Percentiles rank a stretch among this genome's conserved stretches.
Conservation (phyloP, 257 asterid genomes). For the Solanum chilense region DNA sequence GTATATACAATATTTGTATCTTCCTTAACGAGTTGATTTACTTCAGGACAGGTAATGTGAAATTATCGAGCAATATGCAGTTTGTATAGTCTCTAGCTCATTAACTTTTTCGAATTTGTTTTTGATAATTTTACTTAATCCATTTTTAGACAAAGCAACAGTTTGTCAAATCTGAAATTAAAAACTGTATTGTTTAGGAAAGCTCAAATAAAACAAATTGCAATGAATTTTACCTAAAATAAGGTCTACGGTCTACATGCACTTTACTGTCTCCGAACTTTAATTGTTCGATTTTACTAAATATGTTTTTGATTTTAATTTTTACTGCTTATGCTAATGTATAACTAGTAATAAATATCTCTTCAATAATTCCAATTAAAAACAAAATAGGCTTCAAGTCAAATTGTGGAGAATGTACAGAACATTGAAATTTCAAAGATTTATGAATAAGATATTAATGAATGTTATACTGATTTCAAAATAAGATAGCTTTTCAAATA, state of each 20-base stretch:
- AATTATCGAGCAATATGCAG: neutral
- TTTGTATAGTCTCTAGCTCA: neutral
- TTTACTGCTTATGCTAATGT: neutral
- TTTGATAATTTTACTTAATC: neutral
- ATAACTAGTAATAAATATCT: neutral
- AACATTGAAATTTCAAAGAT: neutral
- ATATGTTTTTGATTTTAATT: no score
- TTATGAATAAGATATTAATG: neutral
- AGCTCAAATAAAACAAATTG: no score
- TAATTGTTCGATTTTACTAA: no score
- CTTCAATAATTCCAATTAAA: neutral
- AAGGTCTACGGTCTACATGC: neutral
- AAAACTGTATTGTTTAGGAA: no score
- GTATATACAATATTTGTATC: no score
- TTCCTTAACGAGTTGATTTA: neutral
- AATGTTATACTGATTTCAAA: neutral
- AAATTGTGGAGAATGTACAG: neutral
- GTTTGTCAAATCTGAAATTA: no score
- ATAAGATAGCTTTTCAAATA: neutral
- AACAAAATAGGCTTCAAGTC: neutral
- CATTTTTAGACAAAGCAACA: neutral
- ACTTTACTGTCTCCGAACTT: no score
- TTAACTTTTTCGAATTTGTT: neutral
- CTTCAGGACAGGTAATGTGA: neutral
- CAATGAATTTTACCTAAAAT: no score